These are phyloP conservation scores for Petunia axillaris DNA, from an alignment of 257 asterid species.

Conservation along the genomic window DNA sequence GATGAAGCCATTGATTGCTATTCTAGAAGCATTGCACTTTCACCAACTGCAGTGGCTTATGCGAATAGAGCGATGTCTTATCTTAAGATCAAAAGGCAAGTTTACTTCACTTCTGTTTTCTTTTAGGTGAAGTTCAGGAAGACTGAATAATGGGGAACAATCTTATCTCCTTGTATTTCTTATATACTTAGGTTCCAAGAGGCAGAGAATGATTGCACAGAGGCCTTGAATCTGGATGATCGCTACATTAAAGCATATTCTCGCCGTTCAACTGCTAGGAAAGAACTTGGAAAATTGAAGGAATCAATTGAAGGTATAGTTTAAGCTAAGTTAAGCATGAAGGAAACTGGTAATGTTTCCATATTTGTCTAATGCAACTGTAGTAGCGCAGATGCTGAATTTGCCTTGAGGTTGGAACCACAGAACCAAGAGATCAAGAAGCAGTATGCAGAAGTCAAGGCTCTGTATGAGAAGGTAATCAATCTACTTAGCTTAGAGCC, in stretches of 20 bases:
- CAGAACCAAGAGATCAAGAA: conserved; percentile 91
- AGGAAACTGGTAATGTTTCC: conserved; percentile 10
- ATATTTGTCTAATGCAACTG: conserved; percentile 37
- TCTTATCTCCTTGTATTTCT: conserved; percentile 28
- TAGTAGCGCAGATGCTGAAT: conserved; percentile 75
- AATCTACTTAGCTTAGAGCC: neutral
- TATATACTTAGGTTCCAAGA: conserved; percentile 63
- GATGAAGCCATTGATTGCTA: conserved; percentile 93
- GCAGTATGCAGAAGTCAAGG: conserved; percentile 75
- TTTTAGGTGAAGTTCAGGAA: neutral
- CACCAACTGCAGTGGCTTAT: conserved; percentile 91
- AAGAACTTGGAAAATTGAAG: conserved; percentile 89
- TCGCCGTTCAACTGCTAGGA: conserved; percentile 92
- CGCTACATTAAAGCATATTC: conserved; percentile 94
- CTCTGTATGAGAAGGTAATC: conserved; percentile 73
- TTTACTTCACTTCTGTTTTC: conserved; percentile 17
- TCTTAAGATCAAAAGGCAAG: conserved; percentile 78
- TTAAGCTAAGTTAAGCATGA: conserved; percentile 20
- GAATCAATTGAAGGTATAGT: conserved; percentile 79
- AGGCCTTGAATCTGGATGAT: conserved; percentile 90
- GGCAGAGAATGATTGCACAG: conserved; percentile 92
- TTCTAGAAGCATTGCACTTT: conserved; percentile 94
- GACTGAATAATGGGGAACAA: conserved; percentile 11
- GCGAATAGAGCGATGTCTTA: conserved; percentile 98
- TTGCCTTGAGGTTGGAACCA: conserved; percentile 90